Conservation (phyloP, 176 grass and related monocot species). For the Rhynchospora breviuscula region DNA sequence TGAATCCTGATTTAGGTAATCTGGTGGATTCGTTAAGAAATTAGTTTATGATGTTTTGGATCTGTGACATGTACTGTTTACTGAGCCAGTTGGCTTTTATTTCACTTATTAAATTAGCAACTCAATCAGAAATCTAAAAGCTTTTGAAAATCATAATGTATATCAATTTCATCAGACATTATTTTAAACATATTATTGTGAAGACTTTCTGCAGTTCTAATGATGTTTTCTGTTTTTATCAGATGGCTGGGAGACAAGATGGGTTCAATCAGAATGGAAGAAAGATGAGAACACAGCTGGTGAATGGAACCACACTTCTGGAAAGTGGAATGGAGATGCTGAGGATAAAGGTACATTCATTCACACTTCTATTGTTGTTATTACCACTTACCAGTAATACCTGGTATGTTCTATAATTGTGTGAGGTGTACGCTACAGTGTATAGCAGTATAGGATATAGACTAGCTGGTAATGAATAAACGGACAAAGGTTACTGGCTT, state of each 20-base stretch:
- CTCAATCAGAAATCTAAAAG: neutral
- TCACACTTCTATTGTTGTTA: too few relatives aligned
- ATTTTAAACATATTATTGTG: neutral
- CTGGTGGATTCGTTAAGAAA: neutral
- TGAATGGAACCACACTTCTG: slow-evolving; percentile 86
- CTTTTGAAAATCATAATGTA: neutral
- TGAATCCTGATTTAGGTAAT: neutral
- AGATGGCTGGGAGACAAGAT: slow-evolving; percentile 86
- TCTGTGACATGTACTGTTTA: neutral
- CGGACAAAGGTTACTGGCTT: neutral
- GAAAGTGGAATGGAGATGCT: slow-evolving; percentile 74
- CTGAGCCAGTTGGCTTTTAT: neutral
- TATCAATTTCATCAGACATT: neutral
- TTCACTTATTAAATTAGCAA: neutral
- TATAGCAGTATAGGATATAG: neutral
- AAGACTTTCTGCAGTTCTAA: neutral
- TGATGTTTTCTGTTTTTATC: slow-evolving; percentile 13
- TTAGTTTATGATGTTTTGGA: neutral
- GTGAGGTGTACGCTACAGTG: neutral
- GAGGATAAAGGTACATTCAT: slow-evolving; percentile 64
- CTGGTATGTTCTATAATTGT: neutral
- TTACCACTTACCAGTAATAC: neutral
- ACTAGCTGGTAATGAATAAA: neutral
- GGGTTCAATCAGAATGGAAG: slow-evolving; percentile 94
- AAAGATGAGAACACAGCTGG: slow-evolving; percentile 68